Evolutionary conservation across 2,329 filamentous ascomycete genomes (phyloP).

Genomic region (Phialophora expanda): DNA sequence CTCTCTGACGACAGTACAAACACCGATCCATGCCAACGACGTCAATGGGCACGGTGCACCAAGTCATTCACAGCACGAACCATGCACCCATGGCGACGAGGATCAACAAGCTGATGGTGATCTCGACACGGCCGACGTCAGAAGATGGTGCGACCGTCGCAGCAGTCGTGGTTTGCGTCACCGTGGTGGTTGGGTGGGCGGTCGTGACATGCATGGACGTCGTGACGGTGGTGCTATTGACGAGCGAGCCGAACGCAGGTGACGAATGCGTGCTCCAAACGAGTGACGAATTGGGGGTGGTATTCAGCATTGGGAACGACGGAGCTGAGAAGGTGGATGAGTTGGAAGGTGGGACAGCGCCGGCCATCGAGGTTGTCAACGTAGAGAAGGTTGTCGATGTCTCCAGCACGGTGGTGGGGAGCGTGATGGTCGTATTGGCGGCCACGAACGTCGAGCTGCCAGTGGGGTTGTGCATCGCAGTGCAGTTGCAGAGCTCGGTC

Average conservation of each 20-base stretch:
- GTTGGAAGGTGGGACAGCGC: not conserved
- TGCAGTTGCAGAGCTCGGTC: not conserved
- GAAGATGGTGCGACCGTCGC: not conserved
- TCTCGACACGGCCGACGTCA: not conserved
- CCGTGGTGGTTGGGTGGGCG: not conserved
- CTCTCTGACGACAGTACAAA: not conserved
- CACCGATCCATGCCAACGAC: not conserved
- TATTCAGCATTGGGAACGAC: not conserved
- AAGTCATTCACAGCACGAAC: constrained; percentile 15
- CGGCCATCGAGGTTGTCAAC: not conserved
- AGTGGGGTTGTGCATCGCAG: not conserved
- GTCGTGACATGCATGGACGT: constrained; percentile 4
- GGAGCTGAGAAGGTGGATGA: not conserved
- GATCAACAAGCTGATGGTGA: constrained; percentile 7
- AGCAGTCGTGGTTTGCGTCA: not conserved
- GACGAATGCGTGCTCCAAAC: not conserved
- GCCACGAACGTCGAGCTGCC: not conserved
- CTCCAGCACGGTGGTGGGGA: constrained; percentile 6
- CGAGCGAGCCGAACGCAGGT: not conserved
- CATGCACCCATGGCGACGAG: constrained; percentile 10
- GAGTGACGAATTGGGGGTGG: not conserved
- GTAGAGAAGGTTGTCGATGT: constrained; percentile 10
- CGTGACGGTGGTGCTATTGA: not conserved
- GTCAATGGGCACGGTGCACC: not conserved
- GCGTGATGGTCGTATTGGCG: not conserved